A percentile compares a stretch with the other conserved stretches of the same genome.
phyloP scores from a whole-genome alignment of 257 asterid genomes.

The Petunia axillaris region DNA sequence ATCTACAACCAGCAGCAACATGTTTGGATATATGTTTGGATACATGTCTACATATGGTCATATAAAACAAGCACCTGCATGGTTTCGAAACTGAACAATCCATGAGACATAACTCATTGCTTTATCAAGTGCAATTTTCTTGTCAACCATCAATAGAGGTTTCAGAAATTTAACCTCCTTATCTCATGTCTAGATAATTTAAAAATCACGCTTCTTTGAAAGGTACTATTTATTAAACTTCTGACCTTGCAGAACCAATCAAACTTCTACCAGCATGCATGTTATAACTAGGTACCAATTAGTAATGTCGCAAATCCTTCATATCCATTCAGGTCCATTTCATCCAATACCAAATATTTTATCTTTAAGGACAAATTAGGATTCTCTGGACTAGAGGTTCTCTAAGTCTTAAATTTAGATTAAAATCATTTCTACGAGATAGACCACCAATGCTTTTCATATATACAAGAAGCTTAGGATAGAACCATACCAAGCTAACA shows the following conservation, averaged over 20 bases:
- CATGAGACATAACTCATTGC: conserved; percentile 4
- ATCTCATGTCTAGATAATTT: conserved; percentile 12
- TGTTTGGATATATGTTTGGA: conserved; percentile 8
- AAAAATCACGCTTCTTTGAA: neutral
- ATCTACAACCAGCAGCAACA: conserved; percentile 18
- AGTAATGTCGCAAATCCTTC: neutral
- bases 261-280: conserved; percentile 17
- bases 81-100: conserved; percentile 2
- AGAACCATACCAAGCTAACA: conserved; percentile 1
- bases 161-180: conserved; percentile 10
- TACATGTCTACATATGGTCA: neutral
- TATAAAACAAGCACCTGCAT: conserved; percentile 13
- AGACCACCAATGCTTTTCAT: neutral
- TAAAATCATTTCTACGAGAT: conserved; percentile 5
- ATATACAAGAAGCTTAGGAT: conserved; percentile 9
- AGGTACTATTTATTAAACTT: neutral
- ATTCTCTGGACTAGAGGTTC: neutral
- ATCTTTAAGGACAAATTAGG: neutral
- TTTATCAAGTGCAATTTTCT: conserved; percentile 7
- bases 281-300: conserved; percentile 9
- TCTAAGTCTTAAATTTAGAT: conserved; percentile 17
- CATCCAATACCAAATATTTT: conserved; percentile 7
- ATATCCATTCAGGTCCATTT: conserved; percentile 19
- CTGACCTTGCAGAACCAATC: neutral
- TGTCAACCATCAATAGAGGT: conserved; percentile 10